Evolutionary conservation across 2,329 filamentous ascomycete genomes (phyloP), one percentile per base, ranked within the genome.

Genomic region (Pseudogymnoascus sp.): DNA sequence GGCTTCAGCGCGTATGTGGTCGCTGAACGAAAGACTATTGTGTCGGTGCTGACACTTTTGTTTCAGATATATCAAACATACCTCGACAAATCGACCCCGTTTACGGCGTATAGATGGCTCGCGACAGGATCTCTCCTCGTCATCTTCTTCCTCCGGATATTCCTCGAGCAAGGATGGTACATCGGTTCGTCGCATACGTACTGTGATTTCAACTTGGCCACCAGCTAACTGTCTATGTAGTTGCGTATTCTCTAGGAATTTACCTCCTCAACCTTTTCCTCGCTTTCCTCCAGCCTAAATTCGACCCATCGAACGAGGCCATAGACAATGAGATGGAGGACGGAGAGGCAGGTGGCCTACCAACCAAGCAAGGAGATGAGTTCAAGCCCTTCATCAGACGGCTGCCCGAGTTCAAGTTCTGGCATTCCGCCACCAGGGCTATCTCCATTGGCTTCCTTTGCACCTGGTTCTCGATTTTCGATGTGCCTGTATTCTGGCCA

Each of bases 181-280:
- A 97, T 99, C 66, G 91, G 91, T 96, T 80, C 65, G 78, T 63
- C 19, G 45, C 59, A 41, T 35, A 21, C 19, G 12, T 39, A 21
- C 21, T 57, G 65, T 28, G 35, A 37, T 57, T 15, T 15, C 30
- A 3, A 23, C 55, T 67, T 30, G 9, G 6, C 8, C 3, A n/a
- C 4, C 15, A 61, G 12, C 12, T 37, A 38, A 35, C 19, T 45
- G 21, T 57, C 21, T 7, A 13, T 38, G 15, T 67, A 95, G 94
- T 99, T 69, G 92, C 92, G 67, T 99, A 99, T 75, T 94, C 92
- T 35, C 85, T 99, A 60, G 94, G 92, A 67, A 99, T 99, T 76
- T 99, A 99, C 79, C 89, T 99, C 55, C 86, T 99, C 63, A 99
- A 99, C 77, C 85, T 99, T 63, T 99, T 99, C 82, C 90, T 99